Percentiles rank a stretch among this genome's conserved stretches.
phyloP scores from a whole-genome alignment of 2,329 filamentous ascomycete species.

The Didymella glomerata region DNA sequence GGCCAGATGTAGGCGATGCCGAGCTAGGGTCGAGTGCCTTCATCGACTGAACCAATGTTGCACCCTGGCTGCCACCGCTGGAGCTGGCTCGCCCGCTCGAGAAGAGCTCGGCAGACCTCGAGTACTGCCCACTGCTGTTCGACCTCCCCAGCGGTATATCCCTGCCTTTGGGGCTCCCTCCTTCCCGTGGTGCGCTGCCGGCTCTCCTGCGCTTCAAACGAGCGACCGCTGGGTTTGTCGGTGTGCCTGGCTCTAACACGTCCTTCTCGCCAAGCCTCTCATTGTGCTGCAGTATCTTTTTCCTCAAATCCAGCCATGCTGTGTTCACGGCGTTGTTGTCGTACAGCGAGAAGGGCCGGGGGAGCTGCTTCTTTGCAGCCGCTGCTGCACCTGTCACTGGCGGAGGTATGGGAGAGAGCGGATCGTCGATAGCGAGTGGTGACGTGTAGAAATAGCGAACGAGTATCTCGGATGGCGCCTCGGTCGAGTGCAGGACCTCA shows the following conservation, averaged over 20 bases:
- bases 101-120: conserved; percentile 40
- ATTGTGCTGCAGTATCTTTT: conserved; percentile 57
- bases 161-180: conserved; percentile 32
- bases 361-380: conserved; percentile 63
- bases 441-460: conserved; percentile 82
- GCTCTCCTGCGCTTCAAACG: conserved; percentile 48
- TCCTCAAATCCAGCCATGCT: conserved; percentile 73
- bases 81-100: conserved; percentile 36
- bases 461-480: conserved; percentile 46
- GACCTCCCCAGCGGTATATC: conserved; percentile 41
- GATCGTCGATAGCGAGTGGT: conserved; percentile 84
- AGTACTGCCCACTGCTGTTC: conserved; percentile 37
- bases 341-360: conserved; percentile 78
- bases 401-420: conserved; percentile 72
- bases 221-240: conserved; percentile 45
- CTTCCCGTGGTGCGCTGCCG: conserved; percentile 37
- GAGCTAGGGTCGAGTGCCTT: conserved; percentile 43
- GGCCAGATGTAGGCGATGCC: conserved; percentile 37
- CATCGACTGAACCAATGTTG: conserved; percentile 37
- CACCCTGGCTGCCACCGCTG: conserved; percentile 33
- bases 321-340: conserved; percentile 84
- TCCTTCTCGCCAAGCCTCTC: conserved; percentile 49
- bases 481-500: conserved; percentile 52
- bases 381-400: conserved; percentile 57
- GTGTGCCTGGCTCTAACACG: conserved; percentile 30